phyloP scores from a whole-genome alignment of 108 stramenopile genomes.

The Nannochloropsis gaditana region DNA sequence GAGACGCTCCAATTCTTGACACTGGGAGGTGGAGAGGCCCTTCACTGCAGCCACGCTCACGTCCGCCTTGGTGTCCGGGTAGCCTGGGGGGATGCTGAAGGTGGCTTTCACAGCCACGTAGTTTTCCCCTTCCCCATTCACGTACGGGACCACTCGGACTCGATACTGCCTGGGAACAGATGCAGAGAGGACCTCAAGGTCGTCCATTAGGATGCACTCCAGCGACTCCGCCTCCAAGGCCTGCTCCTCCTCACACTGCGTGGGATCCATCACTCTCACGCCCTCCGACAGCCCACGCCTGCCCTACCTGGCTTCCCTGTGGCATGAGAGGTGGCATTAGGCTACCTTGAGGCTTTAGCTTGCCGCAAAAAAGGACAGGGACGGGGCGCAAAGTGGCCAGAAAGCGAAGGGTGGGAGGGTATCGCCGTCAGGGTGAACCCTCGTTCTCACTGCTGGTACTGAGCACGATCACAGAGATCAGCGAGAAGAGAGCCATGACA shows the following conservation, averaged over 20 bases:
- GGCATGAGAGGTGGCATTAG: no score
- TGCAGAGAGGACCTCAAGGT: neutral
- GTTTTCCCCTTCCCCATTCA: neutral
- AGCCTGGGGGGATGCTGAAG: neutral
- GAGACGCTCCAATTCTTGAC: neutral
- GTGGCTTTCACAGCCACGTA: neutral
- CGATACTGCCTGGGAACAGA: neutral
- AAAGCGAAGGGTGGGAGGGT: no score
- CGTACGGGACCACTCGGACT: neutral
- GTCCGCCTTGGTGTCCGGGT: neutral
- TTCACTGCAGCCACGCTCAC: conserved; percentile 6
- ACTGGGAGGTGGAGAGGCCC: neutral
- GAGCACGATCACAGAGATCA: no score
- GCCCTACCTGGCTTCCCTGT: no score
- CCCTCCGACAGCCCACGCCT: no score
- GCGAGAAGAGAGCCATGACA: no score
- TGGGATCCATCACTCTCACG: neutral
- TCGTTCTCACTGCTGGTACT: no score
- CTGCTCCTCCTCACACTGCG: conserved; percentile 9
- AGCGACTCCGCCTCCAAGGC: conserved; percentile 1
- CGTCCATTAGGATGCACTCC: conserved; percentile 5
- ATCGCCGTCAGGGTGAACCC: no score
- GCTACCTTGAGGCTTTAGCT: no score
- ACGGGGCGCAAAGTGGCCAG: no score
- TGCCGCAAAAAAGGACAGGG: no score